Percentiles rank a stretch among this genome's conserved stretches.
Conservation (phyloP, 805 yeast species). For the Yarrowia divulgata region DNA sequence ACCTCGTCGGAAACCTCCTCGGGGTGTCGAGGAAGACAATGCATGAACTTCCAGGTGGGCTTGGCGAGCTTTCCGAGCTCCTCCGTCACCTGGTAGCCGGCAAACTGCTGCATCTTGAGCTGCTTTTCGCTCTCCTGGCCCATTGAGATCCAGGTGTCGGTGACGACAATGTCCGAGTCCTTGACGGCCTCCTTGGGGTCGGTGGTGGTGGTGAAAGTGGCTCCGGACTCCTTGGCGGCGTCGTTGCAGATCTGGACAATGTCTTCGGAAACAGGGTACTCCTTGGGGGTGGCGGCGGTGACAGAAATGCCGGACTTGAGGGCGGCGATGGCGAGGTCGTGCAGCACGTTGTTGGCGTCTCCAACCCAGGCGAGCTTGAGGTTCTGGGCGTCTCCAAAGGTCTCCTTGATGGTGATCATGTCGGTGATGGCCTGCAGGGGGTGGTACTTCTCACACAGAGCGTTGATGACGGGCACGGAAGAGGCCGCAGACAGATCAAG, state of each 20-base stretch:
- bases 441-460: constrained; percentile 90
- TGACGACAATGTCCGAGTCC: constrained; percentile 81
- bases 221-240: constrained; percentile 60
- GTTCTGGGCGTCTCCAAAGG: constrained; percentile 60
- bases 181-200: constrained; percentile 79
- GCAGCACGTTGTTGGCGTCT: constrained; percentile 93
- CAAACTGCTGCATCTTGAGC: constrained; percentile 77
- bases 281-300: constrained; percentile 82
- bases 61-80: constrained; percentile 65
- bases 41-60: constrained; percentile 88
- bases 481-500: constrained; percentile 78
- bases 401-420: constrained; percentile 81
- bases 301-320: constrained; percentile 84
- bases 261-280: constrained; percentile 64
- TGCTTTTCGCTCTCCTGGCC: constrained; percentile 88
- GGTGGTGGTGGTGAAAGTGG: constrained; percentile 64
- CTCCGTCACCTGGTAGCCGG: constrained; percentile 82
- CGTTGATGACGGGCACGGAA: constrained; percentile 88
- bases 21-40: constrained; percentile 93
- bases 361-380: constrained; percentile 95
- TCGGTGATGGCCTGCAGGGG: constrained; percentile 97
- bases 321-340: constrained; percentile 89
- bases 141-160: constrained; percentile 98
- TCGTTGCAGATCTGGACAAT: constrained; percentile 63
- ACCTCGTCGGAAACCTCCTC: constrained; percentile 96